These are phyloP conservation scores for Carex sylvatica DNA, from an alignment of 202 grass and related monocot species.

Conservation along the genomic window DNA sequence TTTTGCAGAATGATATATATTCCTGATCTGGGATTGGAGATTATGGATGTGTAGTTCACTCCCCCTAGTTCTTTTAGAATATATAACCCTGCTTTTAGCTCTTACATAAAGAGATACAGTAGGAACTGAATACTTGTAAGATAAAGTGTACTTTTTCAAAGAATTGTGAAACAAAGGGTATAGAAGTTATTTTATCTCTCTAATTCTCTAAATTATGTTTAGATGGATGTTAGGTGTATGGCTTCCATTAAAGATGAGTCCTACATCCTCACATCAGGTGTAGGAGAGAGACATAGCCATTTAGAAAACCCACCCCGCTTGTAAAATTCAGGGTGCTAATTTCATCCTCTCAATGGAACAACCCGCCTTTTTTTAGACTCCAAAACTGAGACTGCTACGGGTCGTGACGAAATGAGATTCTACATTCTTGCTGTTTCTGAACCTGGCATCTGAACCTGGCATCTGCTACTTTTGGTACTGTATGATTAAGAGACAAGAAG, in stretches of 20 bases:
- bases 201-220: slow-evolving; percentile 1
- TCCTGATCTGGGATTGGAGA: neutral
- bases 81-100: slow-evolving; percentile 17
- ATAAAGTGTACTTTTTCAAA: neutral
- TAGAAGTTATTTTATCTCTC: slow-evolving; percentile 8
- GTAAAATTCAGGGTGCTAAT: slow-evolving; percentile 51
- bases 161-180: neutral
- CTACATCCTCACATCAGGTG: slow-evolving; percentile 83
- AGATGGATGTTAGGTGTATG: slow-evolving; percentile 88
- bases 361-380: slow-evolving; percentile 77
- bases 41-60: neutral
- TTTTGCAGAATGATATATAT: neutral
- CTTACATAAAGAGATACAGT: neutral
- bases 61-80: neutral
- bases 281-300: slow-evolving; percentile 91
- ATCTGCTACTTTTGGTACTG: slow-evolving; percentile 87
- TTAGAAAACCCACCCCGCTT: slow-evolving; percentile 52
- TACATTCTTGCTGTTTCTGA: slow-evolving; percentile 78
- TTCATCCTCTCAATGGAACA: slow-evolving; percentile 85
- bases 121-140: no score
- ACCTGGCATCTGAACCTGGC: slow-evolving; percentile 69
- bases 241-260: slow-evolving; percentile 66
- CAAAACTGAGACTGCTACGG: slow-evolving; percentile 33
- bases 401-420: slow-evolving; percentile 33
- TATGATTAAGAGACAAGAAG: slow-evolving; percentile 57